Base-by-base conservation (phyloP, 1,139 yeast genomes). In the Hansenula lynferdii region DNA sequence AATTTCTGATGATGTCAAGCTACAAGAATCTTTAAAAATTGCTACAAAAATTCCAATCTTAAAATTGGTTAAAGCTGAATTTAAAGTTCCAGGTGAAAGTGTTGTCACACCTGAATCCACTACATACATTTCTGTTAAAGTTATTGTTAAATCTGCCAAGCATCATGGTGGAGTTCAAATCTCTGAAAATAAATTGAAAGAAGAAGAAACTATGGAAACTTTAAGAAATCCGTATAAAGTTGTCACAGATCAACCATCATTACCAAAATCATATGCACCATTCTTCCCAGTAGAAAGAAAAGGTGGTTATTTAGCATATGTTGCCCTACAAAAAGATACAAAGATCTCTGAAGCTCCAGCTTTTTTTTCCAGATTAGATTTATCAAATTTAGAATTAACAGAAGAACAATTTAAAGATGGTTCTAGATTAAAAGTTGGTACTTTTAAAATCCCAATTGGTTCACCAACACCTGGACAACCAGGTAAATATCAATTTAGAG, bases 81-180 rank as follows among this genome's bases (percentile, higher is more conserved):
- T 90, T 62, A 74, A 77, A 47, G 96, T 90, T 31, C 95, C 96
- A 4, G 98, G 97, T 28, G 97, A 90, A 65, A 61, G 66, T 21
- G 67, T 70, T 26, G 84, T 92, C 10, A 76, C 95, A 4, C 95
- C 97, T 26, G 61, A 66, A 34, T 77, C 97, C 2, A 76, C 74
- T 43, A 79, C 87, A 10, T 90, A 86, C 58, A 66, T 94, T 45
- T 78, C 80, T 22, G 51, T 94, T 30, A 87, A 87, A 59, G 83
- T 85, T 45, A 64, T 86, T 35, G 78, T 86, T 29, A 80, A 82
- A 53, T 85, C 95, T 3, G 79, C 89, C 15, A 65, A 62, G 38
- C 82, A 79, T 39, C 81, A 80, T 56, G 76, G 81, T 16, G 63
- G 70, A 5, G 35, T 42, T 6, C 37, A 35, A n/a, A 38, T 48